Base-by-base conservation (phyloP, 306 rosid species). In the Argentina anserina region DNA sequence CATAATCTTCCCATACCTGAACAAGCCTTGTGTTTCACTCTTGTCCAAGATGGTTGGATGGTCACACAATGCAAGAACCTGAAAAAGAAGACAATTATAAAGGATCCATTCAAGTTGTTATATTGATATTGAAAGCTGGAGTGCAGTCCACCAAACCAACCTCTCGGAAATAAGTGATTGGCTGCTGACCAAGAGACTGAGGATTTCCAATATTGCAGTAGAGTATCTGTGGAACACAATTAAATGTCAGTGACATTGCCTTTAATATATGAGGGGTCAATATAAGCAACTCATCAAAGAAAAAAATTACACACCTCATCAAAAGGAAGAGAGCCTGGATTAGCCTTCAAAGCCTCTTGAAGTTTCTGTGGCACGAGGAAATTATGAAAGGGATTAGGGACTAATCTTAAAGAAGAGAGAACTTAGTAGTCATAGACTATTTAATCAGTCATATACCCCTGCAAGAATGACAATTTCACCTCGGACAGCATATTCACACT, bases 181-280 rank as follows among this genome's bases (percentile, higher is more conserved):
- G 96, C 74, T 76, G 84, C 90, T 93, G 98, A 29, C 97, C 93
- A 73, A 93, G 97, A 79, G 98, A 88, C 80, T 93, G 98, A 55
- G 98, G 97, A 79, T 93, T 90, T 82, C 97, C 98, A 61, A 90
- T 93, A 85, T 93, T 93, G 87, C 98, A 93, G 85, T 90, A 90
- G 56, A 93, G 84, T 73, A 93, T 88, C 98, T 93, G 80, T 75
- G 65, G 17, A 73, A 46, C 40, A 67, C 70, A 79, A 65, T 31
- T 15, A 9, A 52, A 70, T 67, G 31, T 78, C 76, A 80, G 61
- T 5, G 18, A 28, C 23, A 29, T 23, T 56, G 46, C 73, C 72
- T 43, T 42, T n/a, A 50, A 72, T 3, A 36, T 13, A 37, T 25
- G 13, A n/a, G n/a, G 39, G 28, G n/a, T 7, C 50, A 70, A 70